Evolutionary conservation across 2,329 filamentous ascomycete genomes (phyloP).

Genomic region (Aspergillus eucalypticola): DNA sequence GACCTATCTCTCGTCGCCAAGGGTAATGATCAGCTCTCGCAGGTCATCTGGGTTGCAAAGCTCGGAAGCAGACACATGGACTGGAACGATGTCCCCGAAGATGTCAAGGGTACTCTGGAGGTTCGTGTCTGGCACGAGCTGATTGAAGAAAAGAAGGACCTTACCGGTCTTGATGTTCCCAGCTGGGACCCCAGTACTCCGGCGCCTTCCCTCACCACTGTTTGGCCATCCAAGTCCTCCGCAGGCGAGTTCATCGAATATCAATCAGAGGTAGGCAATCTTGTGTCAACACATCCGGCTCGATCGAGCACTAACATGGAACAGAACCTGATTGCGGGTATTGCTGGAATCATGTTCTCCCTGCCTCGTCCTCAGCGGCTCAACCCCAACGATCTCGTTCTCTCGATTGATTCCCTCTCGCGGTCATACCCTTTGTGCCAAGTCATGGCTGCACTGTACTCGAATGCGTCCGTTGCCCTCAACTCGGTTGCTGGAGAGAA

Average conservation of each 20-base stretch:
- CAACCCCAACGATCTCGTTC: slow-evolving; percentile 72
- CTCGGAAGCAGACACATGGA: slow-evolving; percentile 89
- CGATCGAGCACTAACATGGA: not conserved
- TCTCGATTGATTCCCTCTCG: slow-evolving; percentile 79
- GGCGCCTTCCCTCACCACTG: slow-evolving; percentile 47
- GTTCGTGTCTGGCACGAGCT: slow-evolving; percentile 94
- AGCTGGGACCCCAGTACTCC: slow-evolving; percentile 56
- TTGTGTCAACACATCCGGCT: not conserved
- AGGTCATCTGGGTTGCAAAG: slow-evolving; percentile 90
- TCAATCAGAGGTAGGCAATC: slow-evolving; percentile 60
- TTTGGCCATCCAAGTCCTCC: slow-evolving; percentile 43
- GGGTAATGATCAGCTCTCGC: slow-evolving; percentile 68
- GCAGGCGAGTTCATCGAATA: slow-evolving; percentile 76
- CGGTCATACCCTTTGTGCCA: slow-evolving; percentile 77
- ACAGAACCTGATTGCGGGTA: slow-evolving; percentile 81
- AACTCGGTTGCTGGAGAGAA: slow-evolving; percentile 80
- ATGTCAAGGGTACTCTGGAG: slow-evolving; percentile 71
- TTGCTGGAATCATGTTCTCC: slow-evolving; percentile 73
- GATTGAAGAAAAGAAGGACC: slow-evolving; percentile 66
- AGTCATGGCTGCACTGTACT: slow-evolving; percentile 79
- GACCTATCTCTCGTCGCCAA: slow-evolving; percentile 73
- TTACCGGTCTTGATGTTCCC: slow-evolving; percentile 65
- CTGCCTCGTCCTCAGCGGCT: slow-evolving; percentile 75
- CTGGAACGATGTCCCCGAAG: slow-evolving; percentile 85
- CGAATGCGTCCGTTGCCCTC: slow-evolving; percentile 80